Percentiles rank a stretch among this genome's conserved stretches.
phyloP scores from a whole-genome alignment of 2,329 filamentous ascomycete genomes.

The Colletotrichum australisinense region DNA sequence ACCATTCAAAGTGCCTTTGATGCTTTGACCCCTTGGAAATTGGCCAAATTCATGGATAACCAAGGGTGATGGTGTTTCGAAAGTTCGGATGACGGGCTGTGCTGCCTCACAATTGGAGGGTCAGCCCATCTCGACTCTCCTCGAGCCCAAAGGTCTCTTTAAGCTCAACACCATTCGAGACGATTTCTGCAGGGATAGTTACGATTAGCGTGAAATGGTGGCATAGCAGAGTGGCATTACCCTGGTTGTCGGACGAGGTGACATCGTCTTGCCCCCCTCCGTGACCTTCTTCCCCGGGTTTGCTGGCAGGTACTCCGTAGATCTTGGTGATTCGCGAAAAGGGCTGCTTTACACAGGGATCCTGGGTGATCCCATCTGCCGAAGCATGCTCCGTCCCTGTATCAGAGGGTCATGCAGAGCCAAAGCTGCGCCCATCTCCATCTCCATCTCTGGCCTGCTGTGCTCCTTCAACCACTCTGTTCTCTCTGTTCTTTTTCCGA shows the following conservation, averaged over 20 bases:
- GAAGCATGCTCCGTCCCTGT: conserved; percentile 18
- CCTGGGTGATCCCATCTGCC: conserved; percentile 6
- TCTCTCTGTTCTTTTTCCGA: conserved; percentile 3
- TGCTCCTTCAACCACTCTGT: not conserved
- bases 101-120: conserved; percentile 31
- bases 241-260: conserved; percentile 21
- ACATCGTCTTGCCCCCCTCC: conserved; percentile 10
- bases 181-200: conserved; percentile 8
- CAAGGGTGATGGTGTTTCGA: conserved; percentile 28
- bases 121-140: conserved; percentile 11
- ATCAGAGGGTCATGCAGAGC: conserved; percentile 3
- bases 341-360: conserved; percentile 13
- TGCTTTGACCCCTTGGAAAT: conserved; percentile 24
- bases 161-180: conserved; percentile 31
- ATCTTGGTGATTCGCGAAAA: not conserved
- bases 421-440: conserved; percentile 9
- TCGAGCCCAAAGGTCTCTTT: conserved; percentile 21
- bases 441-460: not conserved
- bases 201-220: not conserved
- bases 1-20: not conserved
- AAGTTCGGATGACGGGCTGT: conserved; percentile 35
- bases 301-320: not conserved
- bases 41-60: conserved; percentile 12
- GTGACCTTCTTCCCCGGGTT: too few species aligned
- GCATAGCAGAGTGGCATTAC: not conserved